phyloP scores from a whole-genome alignment of 2,329 filamentous ascomycete species.

The Albophoma yamanashiensis region DNA sequence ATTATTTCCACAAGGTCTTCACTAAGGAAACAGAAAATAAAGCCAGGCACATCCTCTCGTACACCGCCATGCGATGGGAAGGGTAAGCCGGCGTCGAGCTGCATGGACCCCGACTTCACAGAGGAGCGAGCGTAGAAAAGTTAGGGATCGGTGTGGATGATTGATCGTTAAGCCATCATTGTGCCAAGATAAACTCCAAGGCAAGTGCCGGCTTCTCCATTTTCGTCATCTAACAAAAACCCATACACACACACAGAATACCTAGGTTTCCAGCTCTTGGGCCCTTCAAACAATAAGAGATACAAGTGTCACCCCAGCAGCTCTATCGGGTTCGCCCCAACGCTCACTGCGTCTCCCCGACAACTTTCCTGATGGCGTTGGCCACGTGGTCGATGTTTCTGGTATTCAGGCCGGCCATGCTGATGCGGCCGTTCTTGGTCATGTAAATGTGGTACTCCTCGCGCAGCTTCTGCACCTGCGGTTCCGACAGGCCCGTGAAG shows the following conservation, averaged over 20 bases:
- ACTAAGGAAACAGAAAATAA: no score
- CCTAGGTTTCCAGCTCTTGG: constrained; percentile 4
- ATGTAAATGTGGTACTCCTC: constrained; percentile 72
- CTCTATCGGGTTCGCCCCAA: not conserved
- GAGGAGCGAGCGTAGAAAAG: not conserved
- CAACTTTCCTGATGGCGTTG: constrained; percentile 76
- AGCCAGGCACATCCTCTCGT: no score
- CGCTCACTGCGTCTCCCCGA: constrained; percentile 28
- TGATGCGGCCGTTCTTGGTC: constrained; percentile 97
- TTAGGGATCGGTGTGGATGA: not conserved
- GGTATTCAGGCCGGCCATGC: constrained; percentile 95
- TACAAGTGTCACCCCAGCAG: not conserved
- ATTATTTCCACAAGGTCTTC: no score
- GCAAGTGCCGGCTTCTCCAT: not conserved
- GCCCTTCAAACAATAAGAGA: not conserved
- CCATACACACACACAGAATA: constrained; percentile 2
- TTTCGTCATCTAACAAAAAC: not conserved
- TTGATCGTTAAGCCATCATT: not conserved
- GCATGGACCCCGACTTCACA: not conserved
- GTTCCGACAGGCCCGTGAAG: constrained; percentile 71
- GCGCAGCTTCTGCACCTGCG: constrained; percentile 61
- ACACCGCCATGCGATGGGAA: no score
- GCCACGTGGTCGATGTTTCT: constrained; percentile 90
- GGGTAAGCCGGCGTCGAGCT: no score
- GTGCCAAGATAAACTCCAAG: not conserved